Percentiles rank a stretch among this genome's conserved stretches.
phyloP scores from a whole-genome alignment of 148 eudicot species.

The Rhododendron mucronatum region DNA sequence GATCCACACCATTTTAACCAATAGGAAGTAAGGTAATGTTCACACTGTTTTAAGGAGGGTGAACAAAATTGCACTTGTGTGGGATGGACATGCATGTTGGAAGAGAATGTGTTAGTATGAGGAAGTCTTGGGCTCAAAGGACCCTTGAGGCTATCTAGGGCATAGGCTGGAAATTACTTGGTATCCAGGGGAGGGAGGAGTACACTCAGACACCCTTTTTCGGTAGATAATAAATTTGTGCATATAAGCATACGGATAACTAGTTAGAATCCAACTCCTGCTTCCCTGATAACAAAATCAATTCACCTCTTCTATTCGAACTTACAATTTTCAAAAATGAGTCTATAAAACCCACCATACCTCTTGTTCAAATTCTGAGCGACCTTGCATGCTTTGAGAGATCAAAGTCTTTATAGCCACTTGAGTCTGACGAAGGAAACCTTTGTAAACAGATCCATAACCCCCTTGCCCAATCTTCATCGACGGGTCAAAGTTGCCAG shows the following conservation, averaged over 20 bases:
- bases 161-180: too few relatives aligned
- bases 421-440: not conserved
- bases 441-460: not conserved
- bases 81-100: too few relatives aligned
- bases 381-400: conserved; percentile 59
- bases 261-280: not conserved
- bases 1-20: too few relatives aligned
- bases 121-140: too few relatives aligned
- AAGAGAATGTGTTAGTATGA: too few relatives aligned
- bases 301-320: too few relatives aligned
- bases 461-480: conserved; percentile 75
- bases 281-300: too few relatives aligned
- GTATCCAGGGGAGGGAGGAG: too few relatives aligned
- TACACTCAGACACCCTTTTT: too few relatives aligned
- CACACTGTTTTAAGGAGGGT: too few relatives aligned
- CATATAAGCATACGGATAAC: not conserved
- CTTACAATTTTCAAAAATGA: not conserved
- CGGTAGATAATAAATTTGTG: not conserved
- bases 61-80: too few relatives aligned
- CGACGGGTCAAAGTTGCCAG: conserved; percentile 44
- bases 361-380: conserved; percentile 74
- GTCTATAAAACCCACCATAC: conserved; percentile 19
- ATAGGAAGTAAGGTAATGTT: too few relatives aligned
- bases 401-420: conserved; percentile 58
- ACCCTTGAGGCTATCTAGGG: not conserved